These are phyloP conservation scores for Morella rubra DNA, from an alignment of 306 rosid species.

Conservation along the genomic window DNA sequence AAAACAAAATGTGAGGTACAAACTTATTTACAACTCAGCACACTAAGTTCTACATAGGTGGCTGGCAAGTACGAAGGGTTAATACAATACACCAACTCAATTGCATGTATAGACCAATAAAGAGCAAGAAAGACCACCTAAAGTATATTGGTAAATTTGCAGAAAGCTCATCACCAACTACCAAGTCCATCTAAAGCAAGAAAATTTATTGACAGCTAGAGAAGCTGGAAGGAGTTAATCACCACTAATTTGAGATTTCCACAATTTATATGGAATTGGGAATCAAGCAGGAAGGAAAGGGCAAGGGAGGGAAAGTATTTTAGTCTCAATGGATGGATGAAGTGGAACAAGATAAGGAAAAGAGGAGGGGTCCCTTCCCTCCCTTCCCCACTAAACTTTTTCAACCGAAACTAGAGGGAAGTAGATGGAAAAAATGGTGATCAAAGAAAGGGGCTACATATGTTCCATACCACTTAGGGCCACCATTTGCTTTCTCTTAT, in stretches of 20 bases:
- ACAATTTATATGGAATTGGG: background rate
- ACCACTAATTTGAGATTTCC: background rate
- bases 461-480: background rate
- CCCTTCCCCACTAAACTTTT: background rate
- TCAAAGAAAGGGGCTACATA: background rate
- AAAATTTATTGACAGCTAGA: background rate
- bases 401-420: background rate
- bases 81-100: background rate
- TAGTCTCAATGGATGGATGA: background rate
- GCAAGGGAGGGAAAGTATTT: background rate
- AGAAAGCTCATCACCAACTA: slow-evolving; percentile 1
- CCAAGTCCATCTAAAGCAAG: background rate
- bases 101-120: background rate
- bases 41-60: background rate
- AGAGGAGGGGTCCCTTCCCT: background rate
- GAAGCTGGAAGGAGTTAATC: slow-evolving; percentile 1
- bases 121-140: background rate
- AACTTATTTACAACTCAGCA: background rate
- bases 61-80: background rate
- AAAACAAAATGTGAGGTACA: slow-evolving; percentile 7
- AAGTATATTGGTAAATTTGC: background rate
- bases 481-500: background rate
- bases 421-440: background rate
- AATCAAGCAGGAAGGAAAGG: background rate
- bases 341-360: background rate